phyloP scores from a whole-genome alignment of 179 eudicot genomes.

The Spergularia azorica region DNA sequence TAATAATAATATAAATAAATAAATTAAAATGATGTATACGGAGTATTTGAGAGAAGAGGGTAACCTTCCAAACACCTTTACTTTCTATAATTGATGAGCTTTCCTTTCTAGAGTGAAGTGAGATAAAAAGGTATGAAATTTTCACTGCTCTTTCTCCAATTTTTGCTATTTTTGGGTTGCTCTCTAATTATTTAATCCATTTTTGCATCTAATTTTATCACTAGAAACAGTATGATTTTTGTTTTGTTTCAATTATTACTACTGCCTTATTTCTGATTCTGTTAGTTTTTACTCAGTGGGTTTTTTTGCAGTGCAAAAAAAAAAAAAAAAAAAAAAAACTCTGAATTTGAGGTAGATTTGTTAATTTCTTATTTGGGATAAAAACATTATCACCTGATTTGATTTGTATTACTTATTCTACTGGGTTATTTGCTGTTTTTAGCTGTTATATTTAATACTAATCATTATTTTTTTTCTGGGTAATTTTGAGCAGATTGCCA shows the following conservation, averaged over 20 bases:
- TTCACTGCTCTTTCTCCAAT: background rate
- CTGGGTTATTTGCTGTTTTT: conserved; percentile 15
- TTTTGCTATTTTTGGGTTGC: background rate
- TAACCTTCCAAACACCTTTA: conserved; percentile 17
- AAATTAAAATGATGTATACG: conserved; percentile 2
- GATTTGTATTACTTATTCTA: background rate
- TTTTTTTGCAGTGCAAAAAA: conserved; percentile 22
- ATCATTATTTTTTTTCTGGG: background rate
- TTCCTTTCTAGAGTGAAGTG: conserved; percentile 15
- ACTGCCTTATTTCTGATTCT: conserved; percentile 2
- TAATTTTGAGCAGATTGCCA: conserved; percentile 5
- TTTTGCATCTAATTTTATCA: background rate
- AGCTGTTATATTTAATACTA: background rate
- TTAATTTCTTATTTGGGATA: conserved; percentile 28
- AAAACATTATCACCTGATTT: conserved; percentile 24
- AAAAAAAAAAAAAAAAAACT: conserved; percentile 13
- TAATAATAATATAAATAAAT: background rate
- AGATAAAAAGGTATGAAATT: conserved; percentile 12
- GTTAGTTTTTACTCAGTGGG: conserved; percentile 27
- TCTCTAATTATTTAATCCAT: background rate
- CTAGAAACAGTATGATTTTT: background rate
- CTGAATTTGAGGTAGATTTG: conserved; percentile 19
- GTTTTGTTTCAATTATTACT: background rate
- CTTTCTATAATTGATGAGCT: conserved; percentile 24
- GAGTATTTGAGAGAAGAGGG: background rate